Base-by-base conservation (phyloP, 352 stramenopile genomes). In the Phytophthora idaei region DNA sequence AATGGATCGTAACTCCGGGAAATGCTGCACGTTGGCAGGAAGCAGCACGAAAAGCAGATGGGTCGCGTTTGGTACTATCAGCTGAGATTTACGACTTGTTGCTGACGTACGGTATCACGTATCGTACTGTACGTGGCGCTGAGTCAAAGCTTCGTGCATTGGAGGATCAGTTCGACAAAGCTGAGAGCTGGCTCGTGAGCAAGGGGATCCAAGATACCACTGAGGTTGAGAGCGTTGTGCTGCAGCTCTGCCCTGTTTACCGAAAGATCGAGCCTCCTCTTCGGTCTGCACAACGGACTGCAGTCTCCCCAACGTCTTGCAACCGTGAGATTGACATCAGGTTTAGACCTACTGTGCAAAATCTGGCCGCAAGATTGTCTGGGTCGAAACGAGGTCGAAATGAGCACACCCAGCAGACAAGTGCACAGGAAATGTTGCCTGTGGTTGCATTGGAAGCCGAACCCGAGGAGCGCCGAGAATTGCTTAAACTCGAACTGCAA, bases 401-500 rank as follows among this genome's bases (percentile, higher is more conserved):
- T 17, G 44, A 55, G 1, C 37, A 34, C 9, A 11, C n/a, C 2
- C 45, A 41, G 9, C 34, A 31, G 29, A 10, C 15, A 34, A 9
- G 27, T 11, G 37, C 7, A 15, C 12, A 32, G 28, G 17, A 56
- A 28, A 29, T n/a, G 15, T 32, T 39, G 8, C 45, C 34, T 25
- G 45, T 58, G 11, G 34, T 37, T 5, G 6, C 67, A 32, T 39
- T 63, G 47, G 49, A 70, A 37, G 55, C 58, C 12, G 51, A 80
- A 21, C 59, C 57, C 36, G 50, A 71, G 36, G 57, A 77, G 28
- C 61, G 72, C 39, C 76, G 75, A 21, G 63, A 73, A 45, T 70
- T 81, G 34, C 79, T 82, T 44, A 58, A 74, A 46, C 65, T 82
- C 41, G 76, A 84, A 37, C 47, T 82, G 8, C 71, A 84, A 55